Evolutionary conservation across 2,329 filamentous ascomycete genomes (phyloP).

Genomic region (Cladosporium phlei): DNA sequence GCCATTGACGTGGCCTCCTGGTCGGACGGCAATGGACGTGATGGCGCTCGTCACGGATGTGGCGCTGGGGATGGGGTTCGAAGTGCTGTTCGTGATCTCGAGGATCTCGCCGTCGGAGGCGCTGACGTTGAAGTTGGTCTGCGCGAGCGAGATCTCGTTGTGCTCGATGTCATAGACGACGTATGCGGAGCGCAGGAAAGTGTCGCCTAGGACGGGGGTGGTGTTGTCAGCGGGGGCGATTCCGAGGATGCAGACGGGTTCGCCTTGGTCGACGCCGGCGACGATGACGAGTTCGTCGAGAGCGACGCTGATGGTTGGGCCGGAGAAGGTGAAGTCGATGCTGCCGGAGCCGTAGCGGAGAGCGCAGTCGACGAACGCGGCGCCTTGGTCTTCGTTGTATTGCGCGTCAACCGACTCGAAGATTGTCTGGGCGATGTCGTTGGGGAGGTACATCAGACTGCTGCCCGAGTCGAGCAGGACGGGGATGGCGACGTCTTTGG

Average conservation of each 20-base stretch:
- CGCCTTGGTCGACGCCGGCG: slow-evolving; percentile 38
- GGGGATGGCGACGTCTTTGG: slow-evolving; percentile 40
- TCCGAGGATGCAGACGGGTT: slow-evolving; percentile 46
- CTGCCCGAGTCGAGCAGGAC: slow-evolving; percentile 71
- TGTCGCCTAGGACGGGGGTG: slow-evolving; percentile 54
- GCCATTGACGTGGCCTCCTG: slow-evolving; percentile 38
- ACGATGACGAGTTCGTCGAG: slow-evolving; percentile 54
- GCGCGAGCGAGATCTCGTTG: slow-evolving; percentile 58
- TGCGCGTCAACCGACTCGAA: slow-evolving; percentile 38
- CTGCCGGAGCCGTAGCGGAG: slow-evolving; percentile 46
- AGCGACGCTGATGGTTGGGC: slow-evolving; percentile 50
- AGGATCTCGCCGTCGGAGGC: slow-evolving; percentile 41
- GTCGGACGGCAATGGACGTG: slow-evolving; percentile 41
- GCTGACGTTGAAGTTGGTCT: slow-evolving; percentile 57
- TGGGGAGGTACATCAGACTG: slow-evolving; percentile 66
- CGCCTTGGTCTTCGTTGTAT: slow-evolving; percentile 38
- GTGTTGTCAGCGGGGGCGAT: slow-evolving; percentile 48
- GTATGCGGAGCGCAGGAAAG: slow-evolving; percentile 59
- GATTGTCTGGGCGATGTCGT: slow-evolving; percentile 48
- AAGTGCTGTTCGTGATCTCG: slow-evolving; percentile 50
- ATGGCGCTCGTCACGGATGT: slow-evolving; percentile 49
- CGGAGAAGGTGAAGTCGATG: slow-evolving; percentile 55
- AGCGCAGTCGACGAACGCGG: slow-evolving; percentile 51
- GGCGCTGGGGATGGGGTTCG: slow-evolving; percentile 48
- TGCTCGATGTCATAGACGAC: slow-evolving; percentile 58